Evolutionary conservation across 192 early-diverging fungal genomes (phyloP), one percentile per base, ranked within the genome.

Genomic region (Coemansia biformis): DNA sequence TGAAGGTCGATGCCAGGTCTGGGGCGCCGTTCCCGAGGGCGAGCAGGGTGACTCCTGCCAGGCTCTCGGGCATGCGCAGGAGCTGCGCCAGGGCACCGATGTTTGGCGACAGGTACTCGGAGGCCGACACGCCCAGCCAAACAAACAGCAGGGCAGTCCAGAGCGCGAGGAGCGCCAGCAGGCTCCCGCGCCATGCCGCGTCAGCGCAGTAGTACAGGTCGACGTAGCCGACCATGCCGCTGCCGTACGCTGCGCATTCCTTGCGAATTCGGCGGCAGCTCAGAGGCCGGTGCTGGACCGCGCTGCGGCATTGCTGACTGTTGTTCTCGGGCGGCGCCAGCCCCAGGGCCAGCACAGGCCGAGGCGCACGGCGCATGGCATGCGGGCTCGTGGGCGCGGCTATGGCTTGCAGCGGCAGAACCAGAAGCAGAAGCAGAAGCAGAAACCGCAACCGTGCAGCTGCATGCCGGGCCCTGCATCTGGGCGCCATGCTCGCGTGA

Each of bases 1-100:
- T 89, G 31, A 87, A 93, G 0, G 93, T 94, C 34, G 89, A 83
- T 48, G 93, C 89, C 19, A 98, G 57, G 56, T 98, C 95, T 1
- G 91, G 91, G 5, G 88, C 86, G 16, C 91, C 94, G 63, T 98
- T 98, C 11, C 92, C 92, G 17, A 88, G 75, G 0, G 88, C 88
- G n/a, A 90, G 59, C 65, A 90, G 78, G 17, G 86, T 83, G 1
- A 86, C 85, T 0, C 86, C 85, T 3, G 85, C 85, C 64, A 96
- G 77, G 40, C 85, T 86, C 55, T 98, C 92, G 2, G 89, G 86
- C 24, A 98, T 59, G 38, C 76, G 74, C 23, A 98, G 53, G 37
- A 80, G 75, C 45, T 77, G 63, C 5, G 89, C 79, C 46, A 95
- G 83, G 0, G 85, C 85, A 47, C 78, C 80, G 38, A 98, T 80